phyloP scores from a whole-genome alignment of 768 basidiomycete species.

The Russula abietina region DNA sequence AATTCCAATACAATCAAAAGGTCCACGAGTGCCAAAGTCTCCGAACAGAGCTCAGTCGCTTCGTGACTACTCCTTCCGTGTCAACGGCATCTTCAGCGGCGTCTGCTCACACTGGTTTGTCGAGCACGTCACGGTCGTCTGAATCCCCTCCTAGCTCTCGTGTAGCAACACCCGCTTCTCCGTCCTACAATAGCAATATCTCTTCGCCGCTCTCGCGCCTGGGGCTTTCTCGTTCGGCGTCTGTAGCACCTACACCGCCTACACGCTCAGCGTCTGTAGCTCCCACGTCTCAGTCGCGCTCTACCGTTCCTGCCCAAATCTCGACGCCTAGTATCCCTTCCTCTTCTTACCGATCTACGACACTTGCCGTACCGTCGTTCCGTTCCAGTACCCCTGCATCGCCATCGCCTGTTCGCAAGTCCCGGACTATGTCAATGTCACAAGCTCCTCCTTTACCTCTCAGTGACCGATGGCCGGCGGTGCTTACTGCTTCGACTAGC shows the following conservation, averaged over 20 bases:
- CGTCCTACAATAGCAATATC: constrained; percentile 12
- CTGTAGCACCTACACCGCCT: constrained; percentile 13
- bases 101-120: constrained; percentile 24
- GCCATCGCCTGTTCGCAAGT: constrained; percentile 21
- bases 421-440: constrained; percentile 24
- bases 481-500: constrained; percentile 6
- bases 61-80: constrained; percentile 18
- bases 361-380: constrained; percentile 12
- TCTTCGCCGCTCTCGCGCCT: constrained; percentile 18
- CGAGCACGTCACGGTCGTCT: constrained; percentile 23
- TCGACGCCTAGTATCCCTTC: constrained; percentile 20
- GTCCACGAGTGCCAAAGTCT: constrained; percentile 26
- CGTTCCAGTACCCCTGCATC: constrained; percentile 18
- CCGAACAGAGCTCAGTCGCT: constrained; percentile 25
- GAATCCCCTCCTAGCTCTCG: constrained; percentile 24
- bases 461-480: constrained; percentile 15
- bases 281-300: constrained; percentile 14
- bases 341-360: constrained; percentile 16
- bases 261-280: too few relatives aligned
- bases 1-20: too few relatives aligned
- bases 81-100: constrained; percentile 14
- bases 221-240: constrained; percentile 16
- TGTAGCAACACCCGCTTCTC: constrained; percentile 24
- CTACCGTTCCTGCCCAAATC: constrained; percentile 13
- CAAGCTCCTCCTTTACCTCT: constrained; percentile 14